Evolutionary conservation across 2,329 filamentous ascomycete species (phyloP), one percentile per base, ranked within the genome.

Genomic region (Penicillium vulpinum): DNA sequence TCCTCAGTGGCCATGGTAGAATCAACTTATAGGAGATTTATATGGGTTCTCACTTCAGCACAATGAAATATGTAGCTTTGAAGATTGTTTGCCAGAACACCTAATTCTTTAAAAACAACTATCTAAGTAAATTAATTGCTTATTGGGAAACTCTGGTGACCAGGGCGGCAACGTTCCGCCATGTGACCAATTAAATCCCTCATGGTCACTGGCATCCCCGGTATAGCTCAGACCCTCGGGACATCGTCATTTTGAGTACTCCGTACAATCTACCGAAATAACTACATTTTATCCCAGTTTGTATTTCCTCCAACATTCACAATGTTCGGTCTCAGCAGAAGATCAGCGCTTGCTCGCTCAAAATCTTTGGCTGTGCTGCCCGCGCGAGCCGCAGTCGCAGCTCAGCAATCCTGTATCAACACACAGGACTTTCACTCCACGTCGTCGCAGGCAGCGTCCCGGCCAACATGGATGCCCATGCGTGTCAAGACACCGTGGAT

Each of bases 401-500:
- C 57, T 36, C 57, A 60, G 57, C 44, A 51, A 6, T 52, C 45
- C 21, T 61, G 55, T 40, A 56, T 55, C 38, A 52, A 52, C 39
- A 45, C 33, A 21, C 43, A 59, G 44, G 59, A 68, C 15, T 71
- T 76, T 39, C 71, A 74, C 51, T 59, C 64, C 31, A 71, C 67
- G 29, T 62, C 60, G 15, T 49, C 54, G 22, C 66, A 65, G 45
- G 64, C 62, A 13, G 70, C 61, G 6, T 70, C 63, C 39, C 66
- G 66, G 26, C 71, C 72, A 8, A 72, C 70, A 16, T 77, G 75
- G 74, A 84, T 83, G 47, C 80, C 81, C 18, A 82, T 83, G 74
- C 77, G 85, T 43, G 83, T 87, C 8, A 83, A 83, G 58, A 87
- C 81, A n/a, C 86, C 87, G 28, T 89, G 87, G 84, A 81, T 89